Evolutionary conservation across 2,329 filamentous ascomycete species (phyloP).

Genomic region (Pseudocercospora pini-densiflorae): DNA sequence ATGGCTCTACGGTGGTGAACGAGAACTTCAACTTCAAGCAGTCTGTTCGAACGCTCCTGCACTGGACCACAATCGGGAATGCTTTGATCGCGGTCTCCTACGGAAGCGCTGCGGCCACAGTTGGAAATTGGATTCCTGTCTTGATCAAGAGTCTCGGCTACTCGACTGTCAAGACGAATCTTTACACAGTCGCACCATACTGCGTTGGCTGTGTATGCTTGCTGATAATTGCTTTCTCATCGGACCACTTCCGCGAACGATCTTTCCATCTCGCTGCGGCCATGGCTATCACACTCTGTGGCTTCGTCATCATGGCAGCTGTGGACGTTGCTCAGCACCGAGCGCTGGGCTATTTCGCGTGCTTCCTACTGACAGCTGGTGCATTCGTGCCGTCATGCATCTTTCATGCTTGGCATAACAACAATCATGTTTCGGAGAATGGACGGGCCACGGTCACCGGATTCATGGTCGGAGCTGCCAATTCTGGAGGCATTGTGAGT

Average conservation of each 20-base stretch:
- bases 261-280: background rate
- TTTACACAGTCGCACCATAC: conserved; percentile 5
- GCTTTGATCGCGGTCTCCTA: conserved; percentile 3
- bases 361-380: conserved; percentile 2
- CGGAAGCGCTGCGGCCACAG: background rate
- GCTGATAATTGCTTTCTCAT: background rate
- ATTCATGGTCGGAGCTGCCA: conserved; percentile 1
- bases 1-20: background rate
- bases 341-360: conserved; percentile 5
- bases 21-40: conserved; percentile 3
- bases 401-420: conserved; percentile 8
- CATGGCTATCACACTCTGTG: conserved; percentile 1
- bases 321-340: background rate
- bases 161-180: background rate
- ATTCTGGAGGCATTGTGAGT: conserved; percentile 1
- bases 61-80: conserved; percentile 5
- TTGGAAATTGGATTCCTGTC: conserved; percentile 1
- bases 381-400: conserved; percentile 5
- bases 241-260: conserved; percentile 7
- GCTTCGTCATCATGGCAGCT: conserved; percentile 5
- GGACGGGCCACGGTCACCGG: background rate
- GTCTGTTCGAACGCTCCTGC: background rate
- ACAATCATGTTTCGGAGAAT: conserved; percentile 9
- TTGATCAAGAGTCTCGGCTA: conserved; percentile 5
- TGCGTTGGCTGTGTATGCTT: conserved; percentile 1